Evolutionary conservation across 805 yeast genomes (phyloP), one percentile per base, ranked within the genome.

Genomic region (Pichia paraexigua): DNA sequence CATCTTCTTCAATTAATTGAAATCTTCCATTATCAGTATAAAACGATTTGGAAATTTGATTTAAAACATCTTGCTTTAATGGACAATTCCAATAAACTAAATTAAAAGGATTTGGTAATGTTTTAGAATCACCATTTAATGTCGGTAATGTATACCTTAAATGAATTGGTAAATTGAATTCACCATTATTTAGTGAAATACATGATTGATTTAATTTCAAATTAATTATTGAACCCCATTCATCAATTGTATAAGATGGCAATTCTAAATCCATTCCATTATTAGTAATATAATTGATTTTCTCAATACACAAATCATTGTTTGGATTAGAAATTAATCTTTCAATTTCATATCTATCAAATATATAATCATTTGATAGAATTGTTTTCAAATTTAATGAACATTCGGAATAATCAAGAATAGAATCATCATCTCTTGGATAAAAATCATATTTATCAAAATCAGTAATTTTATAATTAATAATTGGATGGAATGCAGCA

Each of bases 81-180:
- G 46, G 50, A 50, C 70, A 65, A 41, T 55, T 53, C 67, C 67
- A 66, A 49, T 60, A 66, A 9, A 65, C 41, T 22, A 58, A 50
- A 0, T 60, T 64, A 21, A 48, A 52, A 2, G 68, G 63, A 11
- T 60, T 22, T 24, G 32, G 25, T 9, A 56, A 44, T 5, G 28
- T 20, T 17, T 35, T 40, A n/a, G 28, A 28, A 3, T 37, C 50
- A 3, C 58, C 59, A 3, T 48, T 40, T 1, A 17, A 15, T 12
- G 22, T 25, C 3, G 71, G 71, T 21, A 50, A 53, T 1, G 61
- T 63, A 41, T 67, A 67, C 28, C 71, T 53, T 39, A 63, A 47
- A 58, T 67, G 71, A 46, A 67, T 48, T 2, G 70, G 70, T 13
- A 67, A n/a, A 41, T 62, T 62, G 47, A 67, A 61, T 8, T 39